Base-by-base conservation (phyloP, 306 rosid species). In the Ormosia semicastrata region DNA sequence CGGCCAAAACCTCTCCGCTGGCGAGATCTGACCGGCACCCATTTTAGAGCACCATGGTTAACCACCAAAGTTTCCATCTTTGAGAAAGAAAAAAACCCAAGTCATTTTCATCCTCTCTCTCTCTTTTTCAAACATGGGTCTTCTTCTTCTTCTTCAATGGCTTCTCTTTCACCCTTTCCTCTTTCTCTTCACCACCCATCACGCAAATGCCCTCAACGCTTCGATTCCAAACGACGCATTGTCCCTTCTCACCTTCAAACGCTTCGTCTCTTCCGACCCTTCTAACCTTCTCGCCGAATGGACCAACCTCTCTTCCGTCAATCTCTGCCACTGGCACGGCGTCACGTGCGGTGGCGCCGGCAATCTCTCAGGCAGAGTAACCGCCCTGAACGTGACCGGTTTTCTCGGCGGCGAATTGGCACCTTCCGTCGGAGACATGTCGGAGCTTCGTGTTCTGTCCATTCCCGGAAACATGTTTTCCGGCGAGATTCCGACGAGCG, bases 241-340 rank as follows among this genome's bases (percentile, higher is more conserved):
- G 83, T 81, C 91, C 8, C 95, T 91, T 69, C 88, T 91, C 54
- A 75, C 43, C 53, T 87, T 91, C 78, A 91, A 87, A 73, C 39
- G 11, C 59, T 80, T 63, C 0, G 83, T 89, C 39, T 73, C 88
- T 57, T 34, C 80, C 4, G 90, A 81, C 76, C 89, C 89, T 73
- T 82, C 47, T 6, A 74, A 63, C 44, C 52, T 87, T 18, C 90
- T 89, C 63, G 39, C 80, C 11, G 78, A 56, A 13, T 91, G 95
- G 95, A 70, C 47, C 8, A 59, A 62, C 62, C 12, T 18, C 7
- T 57, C 82, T 15, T 82, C 86, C 10, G n/a, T 43, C 0, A 63
- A 58, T 50, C 47, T 80, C 77, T 91, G 95, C 57, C 49, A 41
- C 29, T 91, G 91, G 95, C 58, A 34, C 60, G 89, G 90, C 39